These are phyloP conservation scores for Fusarium albosuccineum DNA, from an alignment of 2,329 filamentous ascomycete species.

Conservation along the genomic window DNA sequence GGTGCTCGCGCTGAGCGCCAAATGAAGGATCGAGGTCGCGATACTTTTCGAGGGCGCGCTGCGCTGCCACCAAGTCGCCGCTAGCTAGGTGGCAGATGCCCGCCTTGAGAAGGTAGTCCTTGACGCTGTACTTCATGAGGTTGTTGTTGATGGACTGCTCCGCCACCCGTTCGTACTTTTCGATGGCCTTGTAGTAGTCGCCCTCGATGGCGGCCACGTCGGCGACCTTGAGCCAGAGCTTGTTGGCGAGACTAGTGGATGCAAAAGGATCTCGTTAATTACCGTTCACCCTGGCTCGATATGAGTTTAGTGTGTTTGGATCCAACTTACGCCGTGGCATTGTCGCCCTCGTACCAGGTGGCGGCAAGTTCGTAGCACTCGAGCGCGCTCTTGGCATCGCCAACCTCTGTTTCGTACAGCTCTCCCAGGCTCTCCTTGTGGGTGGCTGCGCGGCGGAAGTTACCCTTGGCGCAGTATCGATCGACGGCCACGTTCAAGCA, in stretches of 20 bases:
- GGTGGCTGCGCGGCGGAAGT: slow-evolving; percentile 89
- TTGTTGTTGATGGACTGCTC: slow-evolving; percentile 86
- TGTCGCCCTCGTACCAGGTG: slow-evolving; percentile 89
- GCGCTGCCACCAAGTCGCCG: slow-evolving; percentile 81
- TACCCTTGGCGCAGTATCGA: slow-evolving; percentile 90
- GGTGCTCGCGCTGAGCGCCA: slow-evolving; percentile 80
- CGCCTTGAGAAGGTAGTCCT: slow-evolving; percentile 95
- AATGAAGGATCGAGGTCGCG: slow-evolving; percentile 84
- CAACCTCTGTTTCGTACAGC: slow-evolving; percentile 84
- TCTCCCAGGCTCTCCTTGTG: slow-evolving; percentile 92
- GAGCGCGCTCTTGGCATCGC: slow-evolving; percentile 82
- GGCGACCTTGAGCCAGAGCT: slow-evolving; percentile 91
- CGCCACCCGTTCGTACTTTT: slow-evolving; percentile 87
- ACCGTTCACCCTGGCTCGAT: too few relatives aligned
- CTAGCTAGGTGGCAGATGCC: slow-evolving; percentile 87
- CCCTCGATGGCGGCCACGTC: slow-evolving; percentile 85
- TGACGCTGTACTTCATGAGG: slow-evolving; percentile 92
- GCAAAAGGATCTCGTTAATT: background rate
- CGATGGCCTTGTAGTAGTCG: slow-evolving; percentile 87
- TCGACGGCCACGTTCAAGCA: slow-evolving; percentile 84
- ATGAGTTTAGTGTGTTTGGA: too few relatives aligned
- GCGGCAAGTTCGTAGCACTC: slow-evolving; percentile 89
- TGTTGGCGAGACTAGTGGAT: slow-evolving; percentile 82
- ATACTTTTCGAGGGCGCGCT: slow-evolving; percentile 86
- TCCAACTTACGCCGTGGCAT: slow-evolving; percentile 78